A percentile compares a stretch with the other conserved stretches of the same genome.
Conservation (phyloP, 2,329 filamentous ascomycete genomes). For the Verticillium isaacii region DNA sequence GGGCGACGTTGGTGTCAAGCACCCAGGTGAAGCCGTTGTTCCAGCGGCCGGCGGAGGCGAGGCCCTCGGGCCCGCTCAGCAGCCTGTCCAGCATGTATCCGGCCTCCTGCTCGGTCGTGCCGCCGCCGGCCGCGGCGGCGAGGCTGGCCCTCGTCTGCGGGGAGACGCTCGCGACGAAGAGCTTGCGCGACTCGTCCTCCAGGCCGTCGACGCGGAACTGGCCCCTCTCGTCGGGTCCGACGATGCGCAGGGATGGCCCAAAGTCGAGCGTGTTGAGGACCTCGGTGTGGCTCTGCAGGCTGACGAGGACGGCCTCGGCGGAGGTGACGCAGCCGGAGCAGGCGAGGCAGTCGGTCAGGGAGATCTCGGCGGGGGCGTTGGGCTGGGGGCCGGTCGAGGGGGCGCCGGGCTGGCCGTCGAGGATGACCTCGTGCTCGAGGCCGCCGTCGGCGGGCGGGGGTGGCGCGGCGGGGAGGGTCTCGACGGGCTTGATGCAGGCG, state of each 20-base stretch:
- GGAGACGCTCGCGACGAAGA: conserved; percentile 90
- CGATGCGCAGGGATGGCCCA: conserved; percentile 43
- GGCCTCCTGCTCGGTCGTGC: conserved; percentile 66
- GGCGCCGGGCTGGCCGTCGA: conserved; percentile 70
- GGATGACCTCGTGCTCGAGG: conserved; percentile 78
- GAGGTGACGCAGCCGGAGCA: conserved; percentile 98
- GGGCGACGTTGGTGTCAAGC: conserved; percentile 79
- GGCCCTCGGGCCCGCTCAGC: conserved; percentile 63
- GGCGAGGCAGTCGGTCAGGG: conserved; percentile 92
- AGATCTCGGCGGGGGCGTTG: conserved; percentile 79
- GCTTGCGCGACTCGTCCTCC: conserved; percentile 57
- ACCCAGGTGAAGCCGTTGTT: conserved; percentile 83
- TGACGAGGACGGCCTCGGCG: conserved; percentile 94
- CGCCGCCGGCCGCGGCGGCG: conserved; percentile 73
- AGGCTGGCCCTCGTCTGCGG: conserved; percentile 87
- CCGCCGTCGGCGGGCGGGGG: conserved; percentile 28
- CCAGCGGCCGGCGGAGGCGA: conserved; percentile 65
- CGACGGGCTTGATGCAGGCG: conserved; percentile 96
- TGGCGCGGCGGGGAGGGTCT: conserved; percentile 71
- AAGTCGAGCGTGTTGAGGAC: conserved; percentile 78
- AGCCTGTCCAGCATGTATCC: conserved; percentile 80
- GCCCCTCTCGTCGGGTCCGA: conserved; percentile 25
- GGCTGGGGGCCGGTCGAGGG: conserved; percentile 44
- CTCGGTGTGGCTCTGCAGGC: conserved; percentile 88
- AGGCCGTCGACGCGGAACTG: conserved; percentile 42